Base-by-base conservation (phyloP, 129 eudicot species). In the Flaveria bidentis region DNA sequence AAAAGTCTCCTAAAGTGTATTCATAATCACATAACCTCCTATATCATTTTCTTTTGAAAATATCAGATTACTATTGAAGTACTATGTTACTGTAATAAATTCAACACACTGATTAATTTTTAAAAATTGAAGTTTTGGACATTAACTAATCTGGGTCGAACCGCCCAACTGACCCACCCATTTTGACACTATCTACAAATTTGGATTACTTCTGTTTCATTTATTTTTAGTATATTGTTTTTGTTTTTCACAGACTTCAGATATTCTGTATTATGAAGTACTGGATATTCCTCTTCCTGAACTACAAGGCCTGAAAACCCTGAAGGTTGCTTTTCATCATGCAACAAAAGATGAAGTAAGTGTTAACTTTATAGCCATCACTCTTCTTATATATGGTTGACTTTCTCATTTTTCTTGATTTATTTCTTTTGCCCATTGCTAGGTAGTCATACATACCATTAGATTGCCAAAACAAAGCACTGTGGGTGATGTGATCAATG, bases 221-320 rank as follows among this genome's bases (percentile, higher is more conserved):
- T 65, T 52, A 4, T 20, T 65, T 55, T 36, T 47, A 60, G 75
- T 18, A 25, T 51, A 63, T 26, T 66, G 57, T 20, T 66, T 80
- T 45, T 74, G 15, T 25, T 74, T 4, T 72, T 66, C 72, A 26
- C 78, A 92, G 97, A 83, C 79, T 52, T 89, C 97, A 12, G 97
- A 92, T 73, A 92, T 89, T 78, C 66, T 92, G 78, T 92, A 92
- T 75, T 92, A 92, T 80, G 97, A 92, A 84, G 91, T 89, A 66
- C 82, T 89, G 81, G 97, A 92, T 81, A 92, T 92, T 60, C 97
- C 97, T 78, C 83, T 89, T 66, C 96, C 97, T 45, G 97, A 92
- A 82, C 79, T 89, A 64, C 97, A 92, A 88, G 88, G 95, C 47
- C 85, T 92, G 63, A 92, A 88, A 76, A 86, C 96, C 50, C 87